A percentile compares a stretch with the other conserved stretches of the same genome.
Evolutionary conservation across 1,139 yeast species (phyloP).

Genomic region (Yamadazyma atmosphaerica): DNA sequence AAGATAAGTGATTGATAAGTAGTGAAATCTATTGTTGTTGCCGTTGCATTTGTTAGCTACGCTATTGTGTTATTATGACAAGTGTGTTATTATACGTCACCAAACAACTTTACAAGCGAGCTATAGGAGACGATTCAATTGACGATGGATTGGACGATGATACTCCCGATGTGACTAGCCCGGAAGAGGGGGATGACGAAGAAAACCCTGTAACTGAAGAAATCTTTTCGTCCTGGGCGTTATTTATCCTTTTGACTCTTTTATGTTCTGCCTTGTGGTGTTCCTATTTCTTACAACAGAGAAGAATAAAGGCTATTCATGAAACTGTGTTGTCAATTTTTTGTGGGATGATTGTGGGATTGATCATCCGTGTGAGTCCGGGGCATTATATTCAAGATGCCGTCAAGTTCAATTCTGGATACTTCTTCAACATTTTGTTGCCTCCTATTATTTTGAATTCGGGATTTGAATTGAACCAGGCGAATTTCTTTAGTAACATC

Average conservation of each 20-base stretch:
- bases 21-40: background rate
- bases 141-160: slow-evolving; percentile 36
- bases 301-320: slow-evolving; percentile 90
- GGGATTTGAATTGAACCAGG: slow-evolving; percentile 95
- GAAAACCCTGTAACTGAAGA: slow-evolving; percentile 95
- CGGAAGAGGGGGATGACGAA: slow-evolving; percentile 63
- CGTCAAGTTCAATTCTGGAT: slow-evolving; percentile 90
- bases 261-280: slow-evolving; percentile 93
- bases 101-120: slow-evolving; percentile 30
- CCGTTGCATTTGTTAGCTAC: background rate
- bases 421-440: slow-evolving; percentile 87
- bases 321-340: slow-evolving; percentile 95
- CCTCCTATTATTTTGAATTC: slow-evolving; percentile 97
- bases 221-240: slow-evolving; percentile 95
- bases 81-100: slow-evolving; percentile 29
- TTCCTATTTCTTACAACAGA: slow-evolving; percentile 86
- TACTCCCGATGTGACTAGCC: slow-evolving; percentile 47
- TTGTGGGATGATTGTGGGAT: slow-evolving; percentile 95
- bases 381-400: slow-evolving; percentile 98
- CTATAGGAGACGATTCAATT: slow-evolving; percentile 22
- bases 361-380: slow-evolving; percentile 84
- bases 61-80: slow-evolving; percentile 20
- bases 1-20: no score
- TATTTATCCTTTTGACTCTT: slow-evolving; percentile 78
- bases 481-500: slow-evolving; percentile 87